A percentile compares a stretch with the other conserved stretches of the same genome.
phyloP scores from a whole-genome alignment of 495 filamentous ascomycete genomes.

The Penicillium silybi region DNA sequence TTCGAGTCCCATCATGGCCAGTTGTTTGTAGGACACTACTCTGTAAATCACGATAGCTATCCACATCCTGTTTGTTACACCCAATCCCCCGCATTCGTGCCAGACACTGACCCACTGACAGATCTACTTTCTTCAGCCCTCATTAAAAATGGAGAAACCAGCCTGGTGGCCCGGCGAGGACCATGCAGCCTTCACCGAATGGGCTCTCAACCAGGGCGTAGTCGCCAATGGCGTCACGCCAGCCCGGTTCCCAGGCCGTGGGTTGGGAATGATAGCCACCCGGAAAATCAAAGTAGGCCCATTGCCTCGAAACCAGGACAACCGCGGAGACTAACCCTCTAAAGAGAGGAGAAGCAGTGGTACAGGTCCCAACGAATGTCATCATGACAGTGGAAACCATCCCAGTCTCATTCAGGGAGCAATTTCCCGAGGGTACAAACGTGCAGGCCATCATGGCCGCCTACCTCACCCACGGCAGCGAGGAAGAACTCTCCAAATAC shows the following conservation, averaged over 20 bases:
- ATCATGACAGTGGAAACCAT: conserved; percentile 61
- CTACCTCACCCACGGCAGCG: conserved; percentile 52
- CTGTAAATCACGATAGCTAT: neutral
- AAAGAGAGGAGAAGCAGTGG: conserved; percentile 18
- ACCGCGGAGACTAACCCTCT: neutral
- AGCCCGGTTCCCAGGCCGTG: conserved; percentile 58
- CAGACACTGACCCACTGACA: neutral
- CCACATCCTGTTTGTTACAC: neutral
- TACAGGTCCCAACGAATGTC: conserved; percentile 54
- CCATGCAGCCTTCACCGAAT: conserved; percentile 53
- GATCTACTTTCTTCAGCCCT: neutral
- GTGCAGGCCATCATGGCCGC: conserved; percentile 71
- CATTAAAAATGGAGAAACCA: conserved; percentile 23
- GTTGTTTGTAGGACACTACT: neutral
- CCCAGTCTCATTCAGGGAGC: conserved; percentile 39
- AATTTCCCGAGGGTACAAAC: conserved; percentile 49
- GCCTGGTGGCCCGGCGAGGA: conserved; percentile 39
- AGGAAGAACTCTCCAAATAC: conserved; percentile 30
- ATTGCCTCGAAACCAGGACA: neutral
- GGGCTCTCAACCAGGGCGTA: conserved; percentile 59
- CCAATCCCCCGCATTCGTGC: neutral
- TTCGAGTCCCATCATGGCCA: neutral
- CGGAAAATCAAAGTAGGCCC: conserved; percentile 55
- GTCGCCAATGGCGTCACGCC: conserved; percentile 57
- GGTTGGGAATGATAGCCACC: conserved; percentile 71